Evolutionary conservation across 257 asterid genomes (phyloP).

Genomic region (Solanum pinnatisectum): DNA sequence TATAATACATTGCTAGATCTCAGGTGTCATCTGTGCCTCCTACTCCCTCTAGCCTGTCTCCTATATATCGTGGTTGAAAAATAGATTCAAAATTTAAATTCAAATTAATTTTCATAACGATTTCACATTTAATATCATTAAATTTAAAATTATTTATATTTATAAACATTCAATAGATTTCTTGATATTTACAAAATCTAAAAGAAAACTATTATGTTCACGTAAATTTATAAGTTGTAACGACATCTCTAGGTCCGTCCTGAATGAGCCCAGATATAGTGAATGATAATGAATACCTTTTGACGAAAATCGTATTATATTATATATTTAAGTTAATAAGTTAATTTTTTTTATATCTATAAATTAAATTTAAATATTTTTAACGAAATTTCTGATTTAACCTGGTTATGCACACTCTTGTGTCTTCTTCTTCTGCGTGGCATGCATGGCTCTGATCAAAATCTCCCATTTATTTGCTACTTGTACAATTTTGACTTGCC

Average conservation of each 20-base stretch:
- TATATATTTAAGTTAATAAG: too few species aligned
- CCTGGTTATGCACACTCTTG: neutral
- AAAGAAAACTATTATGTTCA: neutral
- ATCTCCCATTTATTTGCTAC: neutral
- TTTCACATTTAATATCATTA: neutral
- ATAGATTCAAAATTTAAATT: neutral
- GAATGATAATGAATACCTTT: neutral
- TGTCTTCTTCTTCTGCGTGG: neutral
- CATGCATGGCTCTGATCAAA: neutral
- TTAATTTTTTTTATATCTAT: neutral
- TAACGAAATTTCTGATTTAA: neutral
- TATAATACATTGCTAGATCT: neutral
- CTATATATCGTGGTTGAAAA: neutral
- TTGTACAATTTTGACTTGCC: neutral
- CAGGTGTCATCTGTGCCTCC: neutral
- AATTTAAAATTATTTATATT: neutral
- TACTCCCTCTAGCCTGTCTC: neutral
- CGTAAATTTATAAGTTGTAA: too few species aligned
- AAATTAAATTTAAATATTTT: neutral
- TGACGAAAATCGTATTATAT: neutral
- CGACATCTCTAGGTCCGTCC: neutral
- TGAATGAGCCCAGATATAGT: neutral
- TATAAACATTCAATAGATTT: neutral
- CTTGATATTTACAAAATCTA: neutral
- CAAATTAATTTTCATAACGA: fast-evolving